Percentiles rank a stretch among this genome's conserved stretches.
These are phyloP conservation scores for Lepidium aucheri DNA, from an alignment of 345 rosid genomes.

Conservation along the genomic window DNA sequence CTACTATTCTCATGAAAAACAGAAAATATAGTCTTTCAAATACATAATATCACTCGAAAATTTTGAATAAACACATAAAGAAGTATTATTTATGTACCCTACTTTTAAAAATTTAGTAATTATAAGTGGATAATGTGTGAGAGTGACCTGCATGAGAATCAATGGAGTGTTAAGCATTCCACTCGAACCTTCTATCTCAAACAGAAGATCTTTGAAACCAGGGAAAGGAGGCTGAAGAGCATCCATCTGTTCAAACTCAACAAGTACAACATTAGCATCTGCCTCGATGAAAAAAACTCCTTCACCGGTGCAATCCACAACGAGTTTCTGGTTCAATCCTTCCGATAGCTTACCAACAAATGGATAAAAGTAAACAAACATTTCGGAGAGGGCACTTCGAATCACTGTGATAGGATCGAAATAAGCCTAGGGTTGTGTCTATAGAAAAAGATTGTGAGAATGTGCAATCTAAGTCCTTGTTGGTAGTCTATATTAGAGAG, in stretches of 20 bases:
- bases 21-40: not conserved
- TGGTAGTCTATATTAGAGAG: conserved; percentile 59
- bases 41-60: not conserved
- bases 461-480: conserved; percentile 36
- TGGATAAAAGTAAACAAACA: conserved; percentile 27
- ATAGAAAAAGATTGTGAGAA: conserved; percentile 35
- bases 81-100: too few relatives aligned
- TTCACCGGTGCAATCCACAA: conserved; percentile 32
- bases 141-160: conserved; percentile 30
- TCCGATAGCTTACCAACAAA: conserved; percentile 31
- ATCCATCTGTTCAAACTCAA: conserved; percentile 19
- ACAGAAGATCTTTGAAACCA: conserved; percentile 28
- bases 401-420: conserved; percentile 19
- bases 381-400: conserved; percentile 18
- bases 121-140: not conserved
- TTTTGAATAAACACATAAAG: too few relatives aligned
- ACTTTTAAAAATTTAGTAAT: not conserved
- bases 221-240: conserved; percentile 31
- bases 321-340: conserved; percentile 24
- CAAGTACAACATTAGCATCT: conserved; percentile 31
- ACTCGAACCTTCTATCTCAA: conserved; percentile 14
- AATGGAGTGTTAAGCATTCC: conserved; percentile 26
- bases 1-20: not conserved
- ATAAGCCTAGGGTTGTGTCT: conserved; percentile 8
- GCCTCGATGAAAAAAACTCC: conserved; percentile 33